A percentile compares a stretch with the other conserved stretches of the same genome.
These are phyloP conservation scores for Tolypocladium sp. DNA, from an alignment of 2,329 filamentous ascomycete species.

Conservation along the genomic window DNA sequence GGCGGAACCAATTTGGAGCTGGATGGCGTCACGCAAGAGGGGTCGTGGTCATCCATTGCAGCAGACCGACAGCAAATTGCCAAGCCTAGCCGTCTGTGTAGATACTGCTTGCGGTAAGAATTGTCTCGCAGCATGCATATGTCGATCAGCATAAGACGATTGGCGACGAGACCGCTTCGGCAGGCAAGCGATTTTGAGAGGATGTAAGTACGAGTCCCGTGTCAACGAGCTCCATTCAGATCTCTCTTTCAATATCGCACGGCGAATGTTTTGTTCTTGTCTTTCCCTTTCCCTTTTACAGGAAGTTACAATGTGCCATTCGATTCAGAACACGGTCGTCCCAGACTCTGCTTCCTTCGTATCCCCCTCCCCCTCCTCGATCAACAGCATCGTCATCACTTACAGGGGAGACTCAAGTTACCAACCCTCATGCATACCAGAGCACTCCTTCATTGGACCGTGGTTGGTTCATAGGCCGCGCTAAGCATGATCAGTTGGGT, in stretches of 20 bases:
- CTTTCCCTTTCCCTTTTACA: background rate
- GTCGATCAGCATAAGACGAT: background rate
- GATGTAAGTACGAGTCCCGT: too few relatives aligned
- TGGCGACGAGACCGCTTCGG: background rate
- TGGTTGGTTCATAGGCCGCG: background rate
- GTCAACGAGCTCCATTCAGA: too few relatives aligned
- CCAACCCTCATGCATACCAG: background rate
- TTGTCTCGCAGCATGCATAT: background rate
- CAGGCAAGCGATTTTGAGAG: background rate
- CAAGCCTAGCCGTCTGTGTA: background rate
- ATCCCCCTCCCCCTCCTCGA: background rate
- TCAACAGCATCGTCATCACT: background rate
- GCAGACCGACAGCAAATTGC: background rate
- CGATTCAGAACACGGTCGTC: background rate
- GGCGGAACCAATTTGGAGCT: background rate
- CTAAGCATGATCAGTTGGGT: background rate
- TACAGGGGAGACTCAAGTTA: background rate
- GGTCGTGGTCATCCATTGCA: background rate
- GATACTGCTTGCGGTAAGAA: background rate
- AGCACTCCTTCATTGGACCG: background rate
- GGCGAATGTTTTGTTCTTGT: background rate
- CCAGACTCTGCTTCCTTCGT: background rate
- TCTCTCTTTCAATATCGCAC: background rate
- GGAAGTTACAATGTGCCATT: too few relatives aligned
- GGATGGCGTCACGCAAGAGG: constrained; percentile 1